Conservation (phyloP, 495 filamentous ascomycete species). For the Podospora pseudoanserina region DNA sequence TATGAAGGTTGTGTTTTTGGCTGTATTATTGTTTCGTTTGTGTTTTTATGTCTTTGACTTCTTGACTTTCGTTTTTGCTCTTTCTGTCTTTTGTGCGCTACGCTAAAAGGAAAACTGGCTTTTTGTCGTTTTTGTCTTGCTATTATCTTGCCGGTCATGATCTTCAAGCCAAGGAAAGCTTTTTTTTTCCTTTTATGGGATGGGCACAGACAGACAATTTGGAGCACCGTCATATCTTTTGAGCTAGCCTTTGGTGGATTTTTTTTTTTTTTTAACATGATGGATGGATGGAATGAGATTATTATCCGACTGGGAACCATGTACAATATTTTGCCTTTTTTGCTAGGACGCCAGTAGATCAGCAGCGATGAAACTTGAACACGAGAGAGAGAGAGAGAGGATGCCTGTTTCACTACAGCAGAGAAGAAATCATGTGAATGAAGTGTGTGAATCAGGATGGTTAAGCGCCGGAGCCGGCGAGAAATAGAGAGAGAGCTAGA, state of each 20-base stretch:
- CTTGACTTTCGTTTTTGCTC: constrained; percentile 1
- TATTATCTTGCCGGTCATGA: not conserved
- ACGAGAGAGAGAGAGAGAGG: not conserved
- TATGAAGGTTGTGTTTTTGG: not conserved
- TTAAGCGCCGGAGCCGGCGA: not conserved
- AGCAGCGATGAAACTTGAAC: too few species aligned
- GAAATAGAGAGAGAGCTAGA: not conserved
- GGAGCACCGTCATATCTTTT: too few species aligned
- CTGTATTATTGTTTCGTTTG: not conserved
- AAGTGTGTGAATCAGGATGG: not conserved
- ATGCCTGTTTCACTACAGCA: not conserved
- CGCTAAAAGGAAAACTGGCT: not conserved
- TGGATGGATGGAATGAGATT: not conserved
- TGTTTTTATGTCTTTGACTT: constrained; percentile 6
- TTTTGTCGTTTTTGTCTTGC: not conserved
- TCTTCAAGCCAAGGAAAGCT: not conserved
- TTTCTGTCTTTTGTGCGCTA: not conserved
- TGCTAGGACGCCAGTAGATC: not conserved
- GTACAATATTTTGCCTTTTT: not conserved
- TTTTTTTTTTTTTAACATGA: not conserved
- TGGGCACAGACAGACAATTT: not conserved
- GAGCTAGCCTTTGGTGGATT: not conserved
- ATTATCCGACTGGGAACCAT: not conserved
- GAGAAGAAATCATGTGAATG: too few species aligned
- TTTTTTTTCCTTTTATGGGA: not conserved